A percentile compares a stretch with the other conserved stretches of the same genome.
phyloP scores from a whole-genome alignment of 2,329 filamentous ascomycete genomes.

The Ceratocystis eucalypticola region DNA sequence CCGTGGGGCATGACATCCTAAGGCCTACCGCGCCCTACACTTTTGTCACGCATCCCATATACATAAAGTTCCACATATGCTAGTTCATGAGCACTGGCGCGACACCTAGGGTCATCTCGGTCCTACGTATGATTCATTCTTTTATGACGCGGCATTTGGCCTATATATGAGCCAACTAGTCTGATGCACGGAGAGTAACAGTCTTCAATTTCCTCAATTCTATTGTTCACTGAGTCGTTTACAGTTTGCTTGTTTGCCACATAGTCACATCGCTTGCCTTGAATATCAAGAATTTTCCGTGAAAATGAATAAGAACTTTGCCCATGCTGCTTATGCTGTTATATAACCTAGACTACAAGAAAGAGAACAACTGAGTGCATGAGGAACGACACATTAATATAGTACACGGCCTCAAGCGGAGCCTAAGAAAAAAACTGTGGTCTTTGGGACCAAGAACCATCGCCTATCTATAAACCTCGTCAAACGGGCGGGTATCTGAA shows the following conservation, averaged over 20 bases:
- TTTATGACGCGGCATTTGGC: not conserved
- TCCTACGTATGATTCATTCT: not conserved
- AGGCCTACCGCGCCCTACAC: not conserved
- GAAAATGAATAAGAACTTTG: not conserved
- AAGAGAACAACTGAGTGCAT: not conserved
- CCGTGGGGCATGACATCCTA: not conserved
- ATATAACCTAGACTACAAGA: conserved; percentile 8
- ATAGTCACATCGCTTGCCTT: not conserved
- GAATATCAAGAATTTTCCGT: not conserved
- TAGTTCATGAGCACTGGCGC: not conserved
- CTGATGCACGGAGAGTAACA: not conserved
- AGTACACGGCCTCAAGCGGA: conserved; percentile 4
- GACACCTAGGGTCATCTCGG: not conserved
- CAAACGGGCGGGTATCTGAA: conserved; percentile 83
- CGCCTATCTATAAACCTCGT: conserved; percentile 74
- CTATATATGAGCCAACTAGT: not conserved
- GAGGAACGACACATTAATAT: not conserved
- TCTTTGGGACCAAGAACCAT: not conserved
- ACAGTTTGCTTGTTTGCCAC: not conserved
- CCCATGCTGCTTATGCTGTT: not conserved
- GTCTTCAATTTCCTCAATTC: not conserved
- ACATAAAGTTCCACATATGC: not conserved
- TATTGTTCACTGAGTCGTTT: not conserved
- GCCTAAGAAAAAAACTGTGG: not conserved
- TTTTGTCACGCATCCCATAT: not conserved